These are phyloP conservation scores for Casuarina glauca DNA, from an alignment of 306 rosid genomes.

Conservation along the genomic window DNA sequence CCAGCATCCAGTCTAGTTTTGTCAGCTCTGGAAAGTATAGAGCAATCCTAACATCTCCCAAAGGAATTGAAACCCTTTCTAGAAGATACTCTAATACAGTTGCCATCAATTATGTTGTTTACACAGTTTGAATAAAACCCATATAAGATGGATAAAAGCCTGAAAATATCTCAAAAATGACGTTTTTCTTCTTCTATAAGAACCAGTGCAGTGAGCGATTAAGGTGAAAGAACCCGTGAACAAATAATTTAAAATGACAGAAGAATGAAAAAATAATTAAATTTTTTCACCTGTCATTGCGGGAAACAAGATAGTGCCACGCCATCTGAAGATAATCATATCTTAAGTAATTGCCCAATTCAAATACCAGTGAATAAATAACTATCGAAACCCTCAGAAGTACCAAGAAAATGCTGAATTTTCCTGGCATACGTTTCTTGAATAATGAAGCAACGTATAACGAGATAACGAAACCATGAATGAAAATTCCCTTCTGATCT, in stretches of 20 bases:
- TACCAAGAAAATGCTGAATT: constrained; percentile 18
- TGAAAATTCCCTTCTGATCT: not conserved
- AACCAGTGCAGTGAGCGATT: not conserved
- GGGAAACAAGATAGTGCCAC: constrained; percentile 24
- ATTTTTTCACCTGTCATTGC: constrained; percentile 15
- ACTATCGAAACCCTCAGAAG: constrained; percentile 15
- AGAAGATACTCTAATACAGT: too few relatives aligned
- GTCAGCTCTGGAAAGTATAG: too few relatives aligned
- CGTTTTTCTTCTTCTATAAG: not conserved
- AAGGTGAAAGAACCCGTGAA: not conserved
- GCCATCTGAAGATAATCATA: constrained; percentile 8
- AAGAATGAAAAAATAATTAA: not conserved
- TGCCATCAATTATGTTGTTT: too few relatives aligned
- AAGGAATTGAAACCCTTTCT: too few relatives aligned
- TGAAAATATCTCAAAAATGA: not conserved
- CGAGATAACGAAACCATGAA: constrained; percentile 17
- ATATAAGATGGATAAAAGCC: not conserved
- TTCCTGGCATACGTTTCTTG: constrained; percentile 25
- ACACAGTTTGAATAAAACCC: not conserved
- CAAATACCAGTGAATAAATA: constrained; percentile 11
- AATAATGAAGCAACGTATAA: constrained; percentile 17
- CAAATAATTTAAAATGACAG: not conserved
- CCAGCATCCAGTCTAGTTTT: too few relatives aligned
- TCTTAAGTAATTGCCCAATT: constrained; percentile 19
- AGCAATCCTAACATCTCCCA: too few relatives aligned